Conservation (phyloP, 1,284 basidiomycete species). For the Ganoderma resinaceum region DNA sequence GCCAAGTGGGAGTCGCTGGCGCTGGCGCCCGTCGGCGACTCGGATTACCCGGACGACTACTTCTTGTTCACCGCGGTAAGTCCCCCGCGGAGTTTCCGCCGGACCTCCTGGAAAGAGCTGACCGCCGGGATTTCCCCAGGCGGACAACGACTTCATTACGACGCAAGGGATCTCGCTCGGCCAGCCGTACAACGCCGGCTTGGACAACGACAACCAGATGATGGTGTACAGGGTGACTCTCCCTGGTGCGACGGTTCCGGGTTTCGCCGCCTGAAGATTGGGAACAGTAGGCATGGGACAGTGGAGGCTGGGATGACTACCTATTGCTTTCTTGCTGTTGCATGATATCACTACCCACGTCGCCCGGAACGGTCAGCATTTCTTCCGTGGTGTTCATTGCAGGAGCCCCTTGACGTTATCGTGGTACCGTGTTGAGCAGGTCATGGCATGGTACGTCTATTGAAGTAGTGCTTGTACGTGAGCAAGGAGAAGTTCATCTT, state of each 20-base stretch:
- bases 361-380: neutral
- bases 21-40: conserved; percentile 60
- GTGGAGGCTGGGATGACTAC: neutral
- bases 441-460: no score
- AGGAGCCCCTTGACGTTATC: no score
- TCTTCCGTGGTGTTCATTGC: no score
- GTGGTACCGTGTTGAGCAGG: no score
- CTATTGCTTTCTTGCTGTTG: neutral
- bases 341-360: no score
- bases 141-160: conserved; percentile 74
- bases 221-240: conserved; percentile 72
- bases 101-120: neutral
- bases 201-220: conserved; percentile 70
- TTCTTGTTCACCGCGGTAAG: conserved; percentile 68
- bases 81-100: conserved; percentile 11
- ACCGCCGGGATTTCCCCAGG: conserved; percentile 37
- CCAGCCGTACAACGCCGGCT: conserved; percentile 57
- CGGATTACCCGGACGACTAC: conserved; percentile 63
- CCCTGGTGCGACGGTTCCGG: conserved; percentile 43
- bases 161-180: conserved; percentile 63
- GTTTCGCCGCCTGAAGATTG: neutral
- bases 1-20: conserved; percentile 76
- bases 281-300: neutral
- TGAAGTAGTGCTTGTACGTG: no score
- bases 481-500: no score